phyloP scores from a whole-genome alignment of 441 rosid species.

The Caryocar brasiliense region DNA sequence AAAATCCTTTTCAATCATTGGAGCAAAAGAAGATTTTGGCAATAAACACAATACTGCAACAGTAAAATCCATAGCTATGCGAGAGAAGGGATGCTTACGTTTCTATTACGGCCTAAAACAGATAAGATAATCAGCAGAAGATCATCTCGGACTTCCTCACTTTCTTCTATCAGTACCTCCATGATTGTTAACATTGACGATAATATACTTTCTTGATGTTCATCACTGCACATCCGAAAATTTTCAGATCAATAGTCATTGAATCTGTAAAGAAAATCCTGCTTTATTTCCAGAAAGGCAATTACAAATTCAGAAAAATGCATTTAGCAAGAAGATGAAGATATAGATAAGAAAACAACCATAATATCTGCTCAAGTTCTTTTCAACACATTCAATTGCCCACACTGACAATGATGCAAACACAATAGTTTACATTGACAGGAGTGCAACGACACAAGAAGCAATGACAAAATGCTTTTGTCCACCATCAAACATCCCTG shows the following conservation, averaged over 20 bases:
- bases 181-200: constrained; percentile 92
- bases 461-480: no score
- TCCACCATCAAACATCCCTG: no score
- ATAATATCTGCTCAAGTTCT: no score
- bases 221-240: constrained; percentile 59
- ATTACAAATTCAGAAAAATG: no score
- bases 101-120: constrained; percentile 66
- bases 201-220: constrained; percentile 82
- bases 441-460: no score
- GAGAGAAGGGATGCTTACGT: constrained; percentile 41
- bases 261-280: neutral
- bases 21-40: neutral
- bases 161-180: constrained; percentile 83
- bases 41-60: no score
- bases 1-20: constrained; percentile 18
- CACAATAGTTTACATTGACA: no score
- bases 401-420: no score
- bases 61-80: constrained; percentile 2
- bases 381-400: no score
- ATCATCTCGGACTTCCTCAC: constrained; percentile 85
- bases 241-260: constrained; percentile 3
- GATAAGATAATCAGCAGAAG: constrained; percentile 66
- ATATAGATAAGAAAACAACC: no score
- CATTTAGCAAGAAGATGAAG: no score
- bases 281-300: no score